Conservation (phyloP, 2,329 filamentous ascomycete genomes). For the Ilyonectria robusta region DNA sequence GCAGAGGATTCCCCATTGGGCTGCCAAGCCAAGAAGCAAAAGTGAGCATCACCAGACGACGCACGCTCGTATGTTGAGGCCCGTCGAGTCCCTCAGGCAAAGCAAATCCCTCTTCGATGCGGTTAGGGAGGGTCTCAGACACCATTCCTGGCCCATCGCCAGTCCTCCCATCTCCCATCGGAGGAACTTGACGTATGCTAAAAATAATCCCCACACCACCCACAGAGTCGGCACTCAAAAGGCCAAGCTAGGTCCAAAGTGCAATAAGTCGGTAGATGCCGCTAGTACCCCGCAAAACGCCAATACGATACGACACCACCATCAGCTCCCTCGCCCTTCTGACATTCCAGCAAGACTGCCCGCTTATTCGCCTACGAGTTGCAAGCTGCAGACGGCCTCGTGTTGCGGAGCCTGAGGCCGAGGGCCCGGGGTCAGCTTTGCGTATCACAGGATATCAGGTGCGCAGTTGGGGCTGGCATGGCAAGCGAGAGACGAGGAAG, state of each 20-base stretch:
- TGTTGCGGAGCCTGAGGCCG: not conserved
- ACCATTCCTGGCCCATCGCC: not conserved
- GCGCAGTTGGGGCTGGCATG: not conserved
- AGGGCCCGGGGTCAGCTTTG: not conserved
- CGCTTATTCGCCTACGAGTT: not conserved
- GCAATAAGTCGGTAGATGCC: not conserved
- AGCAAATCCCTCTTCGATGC: not conserved
- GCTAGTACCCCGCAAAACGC: constrained; percentile 9
- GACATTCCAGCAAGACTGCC: not conserved
- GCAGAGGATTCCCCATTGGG: not conserved
- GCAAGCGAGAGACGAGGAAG: not conserved
- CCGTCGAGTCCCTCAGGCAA: not conserved
- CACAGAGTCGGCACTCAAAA: constrained; percentile 2
- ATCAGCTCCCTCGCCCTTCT: not conserved
- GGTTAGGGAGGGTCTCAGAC: not conserved
- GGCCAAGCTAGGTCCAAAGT: not conserved
- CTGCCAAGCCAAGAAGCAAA: not conserved
- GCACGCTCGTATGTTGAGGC: not conserved
- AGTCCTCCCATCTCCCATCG: not conserved
- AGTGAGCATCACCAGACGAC: not conserved
- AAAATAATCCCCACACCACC: constrained; percentile 15
- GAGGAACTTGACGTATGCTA: not conserved
- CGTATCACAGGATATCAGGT: not conserved
- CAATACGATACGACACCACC: constrained; percentile 9
- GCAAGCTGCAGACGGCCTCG: not conserved